These are phyloP conservation scores for Colletotrichum caudatum DNA, from an alignment of 2,329 filamentous ascomycete species.

Conservation along the genomic window DNA sequence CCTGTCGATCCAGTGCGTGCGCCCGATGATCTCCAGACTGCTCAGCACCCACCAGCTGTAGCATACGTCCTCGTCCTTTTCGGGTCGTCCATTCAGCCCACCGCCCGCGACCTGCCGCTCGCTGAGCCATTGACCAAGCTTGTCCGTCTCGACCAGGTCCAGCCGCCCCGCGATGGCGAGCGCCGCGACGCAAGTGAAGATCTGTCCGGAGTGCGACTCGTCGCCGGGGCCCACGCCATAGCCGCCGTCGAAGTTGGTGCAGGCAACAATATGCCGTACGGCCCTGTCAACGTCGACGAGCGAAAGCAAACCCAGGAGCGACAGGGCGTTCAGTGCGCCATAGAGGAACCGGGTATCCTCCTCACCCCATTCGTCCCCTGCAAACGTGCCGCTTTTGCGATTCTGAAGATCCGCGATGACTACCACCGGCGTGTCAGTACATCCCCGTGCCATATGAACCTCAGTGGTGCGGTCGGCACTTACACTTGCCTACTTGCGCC, in stretches of 20 bases:
- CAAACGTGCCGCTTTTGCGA: conserved; percentile 84
- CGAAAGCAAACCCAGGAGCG: conserved; percentile 79
- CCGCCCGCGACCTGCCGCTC: conserved; percentile 90
- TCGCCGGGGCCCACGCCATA: conserved; percentile 91
- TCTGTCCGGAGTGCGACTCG: conserved; percentile 94
- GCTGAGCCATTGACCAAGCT: conserved; percentile 89
- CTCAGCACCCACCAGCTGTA: conserved; percentile 99
- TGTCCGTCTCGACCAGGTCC: conserved; percentile 85
- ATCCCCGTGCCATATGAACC: conserved; percentile 36
- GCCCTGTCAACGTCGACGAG: conserved; percentile 84
- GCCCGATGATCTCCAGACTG: conserved; percentile 88
- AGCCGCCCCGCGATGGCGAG: conserved; percentile 85
- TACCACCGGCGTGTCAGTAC: conserved; percentile 46
- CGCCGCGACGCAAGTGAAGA: conserved; percentile 93
- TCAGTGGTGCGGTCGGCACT: conserved; percentile 51
- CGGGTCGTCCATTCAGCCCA: conserved; percentile 92
- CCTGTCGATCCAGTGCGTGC: conserved; percentile 92
- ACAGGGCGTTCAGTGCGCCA: conserved; percentile 88
- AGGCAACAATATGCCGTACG: conserved; percentile 81
- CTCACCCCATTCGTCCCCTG: conserved; percentile 96
- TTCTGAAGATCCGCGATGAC: conserved; percentile 89
- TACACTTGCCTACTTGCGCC: conserved; percentile 82
- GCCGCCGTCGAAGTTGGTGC: conserved; percentile 93
- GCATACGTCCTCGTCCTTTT: conserved; percentile 96
- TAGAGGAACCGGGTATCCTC: conserved; percentile 96